A percentile compares a stretch with the other conserved stretches of the same genome.
These are phyloP conservation scores for Collybia mongolica DNA, from an alignment of 768 basidiomycete species.

Conservation along the genomic window DNA sequence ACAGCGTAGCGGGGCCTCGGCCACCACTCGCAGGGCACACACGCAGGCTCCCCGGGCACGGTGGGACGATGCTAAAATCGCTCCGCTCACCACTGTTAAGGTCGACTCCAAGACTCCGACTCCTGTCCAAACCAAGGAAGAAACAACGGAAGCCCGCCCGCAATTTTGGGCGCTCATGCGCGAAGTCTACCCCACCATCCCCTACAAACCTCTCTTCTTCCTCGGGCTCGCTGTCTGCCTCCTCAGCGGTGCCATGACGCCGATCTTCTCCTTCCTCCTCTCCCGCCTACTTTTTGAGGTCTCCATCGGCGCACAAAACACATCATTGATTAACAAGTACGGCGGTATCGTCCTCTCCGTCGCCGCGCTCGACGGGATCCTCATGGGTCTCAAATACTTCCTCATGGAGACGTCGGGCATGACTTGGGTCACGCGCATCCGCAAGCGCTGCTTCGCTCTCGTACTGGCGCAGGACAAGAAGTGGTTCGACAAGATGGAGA, in stretches of 20 bases:
- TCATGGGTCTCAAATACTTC: constrained; percentile 76
- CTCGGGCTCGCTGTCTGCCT: constrained; percentile 71
- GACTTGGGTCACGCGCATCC: constrained; percentile 70
- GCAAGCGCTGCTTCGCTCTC: constrained; percentile 51
- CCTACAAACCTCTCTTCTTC: constrained; percentile 67
- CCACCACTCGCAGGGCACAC: constrained; percentile 22
- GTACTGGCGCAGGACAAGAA: constrained; percentile 80
- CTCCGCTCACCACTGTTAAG: constrained; percentile 20
- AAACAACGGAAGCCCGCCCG: constrained; percentile 17
- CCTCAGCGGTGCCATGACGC: constrained; percentile 81
- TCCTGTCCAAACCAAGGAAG: constrained; percentile 6
- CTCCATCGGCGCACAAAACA: constrained; percentile 65
- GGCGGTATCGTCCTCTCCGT: constrained; percentile 72
- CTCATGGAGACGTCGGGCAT: constrained; percentile 75
- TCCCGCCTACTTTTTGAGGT: constrained; percentile 78
- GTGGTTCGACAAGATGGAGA: constrained; percentile 77
- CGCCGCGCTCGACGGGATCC: constrained; percentile 73
- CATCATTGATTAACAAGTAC: constrained; percentile 61
- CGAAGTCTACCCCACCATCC: constrained; percentile 66
- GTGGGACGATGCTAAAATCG: constrained; percentile 20
- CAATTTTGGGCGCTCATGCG: constrained; percentile 50
- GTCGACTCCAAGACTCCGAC: constrained; percentile 14
- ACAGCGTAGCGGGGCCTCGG: constrained; percentile 35
- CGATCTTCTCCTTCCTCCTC: constrained; percentile 89
- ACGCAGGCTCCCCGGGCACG: constrained; percentile 15